Evolutionary conservation across 1,284 basidiomycete species (phyloP).

Genomic region (Boletellus dicymbophilus): DNA sequence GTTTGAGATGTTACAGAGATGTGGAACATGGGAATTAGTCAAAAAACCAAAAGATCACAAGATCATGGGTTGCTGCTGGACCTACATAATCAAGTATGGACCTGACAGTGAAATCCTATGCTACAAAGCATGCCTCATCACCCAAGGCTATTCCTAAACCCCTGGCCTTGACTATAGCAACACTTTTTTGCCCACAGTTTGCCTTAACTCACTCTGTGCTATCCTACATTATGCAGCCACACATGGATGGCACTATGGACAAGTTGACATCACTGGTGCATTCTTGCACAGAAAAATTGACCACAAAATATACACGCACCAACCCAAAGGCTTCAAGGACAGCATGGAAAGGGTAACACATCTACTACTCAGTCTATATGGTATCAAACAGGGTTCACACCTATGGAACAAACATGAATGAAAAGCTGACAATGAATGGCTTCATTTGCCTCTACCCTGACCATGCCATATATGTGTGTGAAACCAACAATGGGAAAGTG

Average conservation of each 20-base stretch:
- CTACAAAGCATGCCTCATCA: not conserved
- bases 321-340: too few relatives aligned
- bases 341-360: not conserved
- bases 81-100: too few relatives aligned
- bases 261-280: slow-evolving; percentile 35
- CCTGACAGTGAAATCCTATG: not conserved
- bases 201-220: slow-evolving; percentile 31
- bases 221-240: slow-evolving; percentile 30
- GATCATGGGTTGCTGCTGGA: too few relatives aligned
- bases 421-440: not conserved
- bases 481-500: not conserved
- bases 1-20: too few relatives aligned
- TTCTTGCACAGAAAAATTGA: slow-evolving; percentile 30
- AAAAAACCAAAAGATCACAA: too few relatives aligned
- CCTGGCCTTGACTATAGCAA: slow-evolving; percentile 41
- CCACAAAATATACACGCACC: slow-evolving; percentile 8
- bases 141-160: slow-evolving; percentile 17
- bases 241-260: slow-evolving; percentile 27
- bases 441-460: not conserved
- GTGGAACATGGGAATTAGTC: too few relatives aligned
- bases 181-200: slow-evolving; percentile 37
- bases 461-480: slow-evolving; percentile 1
- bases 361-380: not conserved
- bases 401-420: slow-evolving; percentile 13
- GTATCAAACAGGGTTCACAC: too few relatives aligned